phyloP scores from a whole-genome alignment of 1,284 basidiomycete species.

The Sporisorium scitamineum region DNA sequence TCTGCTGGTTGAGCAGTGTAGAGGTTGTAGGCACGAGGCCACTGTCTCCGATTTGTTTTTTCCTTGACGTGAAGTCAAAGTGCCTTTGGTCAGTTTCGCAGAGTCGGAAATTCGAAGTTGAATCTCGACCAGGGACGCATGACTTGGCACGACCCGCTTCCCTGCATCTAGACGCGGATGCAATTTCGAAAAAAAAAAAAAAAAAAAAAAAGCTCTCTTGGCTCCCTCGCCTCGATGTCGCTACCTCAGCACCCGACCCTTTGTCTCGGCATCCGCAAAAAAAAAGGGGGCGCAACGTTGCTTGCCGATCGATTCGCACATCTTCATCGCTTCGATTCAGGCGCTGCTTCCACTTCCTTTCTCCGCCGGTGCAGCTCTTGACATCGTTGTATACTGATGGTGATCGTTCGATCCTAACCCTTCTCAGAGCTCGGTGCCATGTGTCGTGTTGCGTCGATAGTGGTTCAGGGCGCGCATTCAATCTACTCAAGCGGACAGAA shows the following conservation, averaged over 20 bases:
- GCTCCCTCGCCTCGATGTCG: slow-evolving; percentile 1
- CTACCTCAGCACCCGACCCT: background rate
- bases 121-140: slow-evolving; percentile 10
- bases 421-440: too few relatives aligned
- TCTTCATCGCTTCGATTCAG: background rate
- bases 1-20: too few relatives aligned
- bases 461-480: too few relatives aligned
- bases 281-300: background rate
- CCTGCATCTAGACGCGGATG: slow-evolving; percentile 17
- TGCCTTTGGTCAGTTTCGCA: slow-evolving; percentile 2
- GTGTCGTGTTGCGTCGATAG: too few relatives aligned
- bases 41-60: background rate
- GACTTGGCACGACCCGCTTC: slow-evolving; percentile 1
- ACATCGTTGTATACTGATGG: background rate
- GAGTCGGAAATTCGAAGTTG: background rate
- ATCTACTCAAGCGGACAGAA: too few relatives aligned
- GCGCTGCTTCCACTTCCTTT: background rate
- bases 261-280: background rate
- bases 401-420: too few relatives aligned
- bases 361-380: background rate
- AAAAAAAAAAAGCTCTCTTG: slow-evolving; percentile 9
- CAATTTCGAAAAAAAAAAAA: slow-evolving; percentile 2
- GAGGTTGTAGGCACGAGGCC: background rate
- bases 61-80: slow-evolving; percentile 10
- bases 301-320: background rate